Evolutionary conservation across 148 eudicot species (phyloP).

Genomic region (Chenopodium quinoa): DNA sequence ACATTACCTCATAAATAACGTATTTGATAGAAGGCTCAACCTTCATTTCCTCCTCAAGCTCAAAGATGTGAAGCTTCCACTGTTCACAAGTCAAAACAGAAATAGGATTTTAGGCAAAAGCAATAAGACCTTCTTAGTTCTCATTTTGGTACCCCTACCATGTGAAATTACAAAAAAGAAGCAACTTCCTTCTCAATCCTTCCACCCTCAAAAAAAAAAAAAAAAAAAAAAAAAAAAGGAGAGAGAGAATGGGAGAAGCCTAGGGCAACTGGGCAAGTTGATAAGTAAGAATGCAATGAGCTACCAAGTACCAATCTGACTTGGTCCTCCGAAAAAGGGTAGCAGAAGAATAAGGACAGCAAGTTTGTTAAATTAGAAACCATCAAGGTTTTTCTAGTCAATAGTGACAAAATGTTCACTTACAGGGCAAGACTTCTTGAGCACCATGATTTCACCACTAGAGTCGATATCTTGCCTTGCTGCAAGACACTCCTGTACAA

Average conservation of each 20-base stretch:
- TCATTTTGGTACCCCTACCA: background rate
- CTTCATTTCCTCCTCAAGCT: slow-evolving; percentile 36
- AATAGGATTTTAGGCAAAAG: slow-evolving; percentile 14
- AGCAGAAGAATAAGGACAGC: background rate
- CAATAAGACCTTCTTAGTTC: background rate
- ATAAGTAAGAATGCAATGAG: background rate
- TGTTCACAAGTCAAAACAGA: slow-evolving; percentile 17
- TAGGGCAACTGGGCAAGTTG: background rate
- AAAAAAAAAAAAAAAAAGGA: background rate
- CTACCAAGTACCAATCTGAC: background rate
- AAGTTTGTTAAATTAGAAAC: background rate
- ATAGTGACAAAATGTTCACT: slow-evolving; percentile 26
- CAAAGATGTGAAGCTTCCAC: slow-evolving; percentile 43
- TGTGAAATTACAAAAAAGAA: background rate
- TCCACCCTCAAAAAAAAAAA: background rate
- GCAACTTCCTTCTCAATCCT: background rate
- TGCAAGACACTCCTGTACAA: slow-evolving; percentile 50
- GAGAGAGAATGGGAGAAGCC: background rate
- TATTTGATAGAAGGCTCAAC: slow-evolving; percentile 32
- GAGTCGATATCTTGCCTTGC: slow-evolving; percentile 50
- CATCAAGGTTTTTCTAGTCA: background rate
- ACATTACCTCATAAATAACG: slow-evolving; percentile 35
- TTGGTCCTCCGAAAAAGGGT: background rate
- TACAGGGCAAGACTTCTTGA: slow-evolving; percentile 56
- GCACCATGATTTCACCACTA: slow-evolving; percentile 58